These are phyloP conservation scores for Mollisia scopiformis DNA, from an alignment of 2,329 filamentous ascomycete species.

Conservation along the genomic window DNA sequence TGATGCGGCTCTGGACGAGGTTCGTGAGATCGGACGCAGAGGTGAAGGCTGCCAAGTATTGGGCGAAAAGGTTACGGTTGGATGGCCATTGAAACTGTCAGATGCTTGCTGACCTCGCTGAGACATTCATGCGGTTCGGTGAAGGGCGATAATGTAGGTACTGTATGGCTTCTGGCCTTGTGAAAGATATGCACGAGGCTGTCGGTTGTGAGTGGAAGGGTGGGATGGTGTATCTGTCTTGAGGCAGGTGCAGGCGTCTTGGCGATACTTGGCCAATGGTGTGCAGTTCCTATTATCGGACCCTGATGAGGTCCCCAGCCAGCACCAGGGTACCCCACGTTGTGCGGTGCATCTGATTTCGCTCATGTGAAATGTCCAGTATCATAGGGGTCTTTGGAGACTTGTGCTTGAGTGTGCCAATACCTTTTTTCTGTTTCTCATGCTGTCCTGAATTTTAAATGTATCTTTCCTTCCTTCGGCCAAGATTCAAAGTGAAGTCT, in stretches of 20 bases:
- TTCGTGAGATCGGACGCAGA: conserved; percentile 26
- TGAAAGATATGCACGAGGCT: conserved; percentile 5
- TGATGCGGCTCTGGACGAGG: conserved; percentile 23
- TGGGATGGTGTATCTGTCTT: conserved; percentile 1
- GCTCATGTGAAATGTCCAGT: background rate
- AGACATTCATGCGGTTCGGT: conserved; percentile 35
- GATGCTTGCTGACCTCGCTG: conserved; percentile 27
- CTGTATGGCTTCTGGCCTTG: background rate
- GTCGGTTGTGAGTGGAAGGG: background rate
- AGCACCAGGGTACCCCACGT: background rate
- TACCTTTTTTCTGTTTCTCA: background rate
- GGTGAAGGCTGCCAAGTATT: conserved; percentile 23
- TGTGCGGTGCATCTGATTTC: background rate
- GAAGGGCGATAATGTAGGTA: background rate
- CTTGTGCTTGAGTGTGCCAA: background rate
- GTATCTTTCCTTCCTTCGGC: background rate
- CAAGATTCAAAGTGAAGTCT: background rate
- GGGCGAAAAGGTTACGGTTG: conserved; percentile 10
- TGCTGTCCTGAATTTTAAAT: background rate
- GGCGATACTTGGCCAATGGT: background rate
- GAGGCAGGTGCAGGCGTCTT: background rate
- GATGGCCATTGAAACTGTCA: conserved; percentile 17
- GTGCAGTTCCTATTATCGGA: background rate
- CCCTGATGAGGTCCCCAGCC: background rate
- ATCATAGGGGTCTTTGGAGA: background rate